phyloP scores from a whole-genome alignment of 306 rosid species.

The Pueraria montana region DNA sequence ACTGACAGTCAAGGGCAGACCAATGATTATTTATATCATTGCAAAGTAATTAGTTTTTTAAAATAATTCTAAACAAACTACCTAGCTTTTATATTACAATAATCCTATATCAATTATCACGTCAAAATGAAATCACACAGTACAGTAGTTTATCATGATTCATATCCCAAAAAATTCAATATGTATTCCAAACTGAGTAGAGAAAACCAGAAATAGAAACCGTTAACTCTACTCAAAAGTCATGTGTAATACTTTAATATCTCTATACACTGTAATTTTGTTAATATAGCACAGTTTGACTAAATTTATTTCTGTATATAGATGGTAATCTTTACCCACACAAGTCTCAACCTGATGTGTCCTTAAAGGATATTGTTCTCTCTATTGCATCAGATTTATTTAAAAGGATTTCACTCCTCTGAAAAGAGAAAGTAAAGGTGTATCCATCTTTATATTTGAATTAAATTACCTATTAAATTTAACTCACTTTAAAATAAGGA shows the following conservation, averaged over 20 bases:
- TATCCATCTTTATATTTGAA: background rate
- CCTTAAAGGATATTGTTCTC: constrained; percentile 2
- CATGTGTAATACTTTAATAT: constrained; percentile 31
- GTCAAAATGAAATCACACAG: constrained; percentile 25
- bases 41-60: background rate
- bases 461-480: background rate
- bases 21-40: background rate
- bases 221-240: constrained; percentile 3
- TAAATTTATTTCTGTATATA: constrained; percentile 10
- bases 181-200: background rate
- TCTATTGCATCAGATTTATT: constrained; percentile 1
- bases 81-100: background rate
- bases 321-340: constrained; percentile 7
- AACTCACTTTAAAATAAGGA: background rate
- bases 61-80: background rate
- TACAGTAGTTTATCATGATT: background rate
- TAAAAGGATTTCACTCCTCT: background rate
- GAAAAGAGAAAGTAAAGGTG: background rate
- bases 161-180: background rate
- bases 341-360: background rate
- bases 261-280: background rate
- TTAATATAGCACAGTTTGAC: constrained; percentile 17
- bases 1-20: constrained; percentile 14
- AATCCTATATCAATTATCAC: constrained; percentile 18
- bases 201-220: constrained; percentile 31